Base-by-base conservation (phyloP, 305 asterid species). In the Andrographis paniculata region DNA sequence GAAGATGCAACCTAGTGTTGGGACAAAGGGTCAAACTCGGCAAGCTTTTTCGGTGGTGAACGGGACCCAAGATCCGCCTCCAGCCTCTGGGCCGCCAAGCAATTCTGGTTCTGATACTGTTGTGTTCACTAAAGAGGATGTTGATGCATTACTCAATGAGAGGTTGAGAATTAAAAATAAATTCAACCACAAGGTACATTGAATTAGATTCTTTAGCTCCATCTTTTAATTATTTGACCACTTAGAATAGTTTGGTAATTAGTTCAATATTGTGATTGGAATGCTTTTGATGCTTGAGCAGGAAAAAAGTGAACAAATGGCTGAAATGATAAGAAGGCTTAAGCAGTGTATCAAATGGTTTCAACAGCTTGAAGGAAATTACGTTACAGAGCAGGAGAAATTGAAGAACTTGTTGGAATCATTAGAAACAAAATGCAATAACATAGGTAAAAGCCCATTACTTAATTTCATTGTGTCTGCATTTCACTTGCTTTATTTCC, bases 281-380 rank as follows among this genome's bases (percentile, higher is more conserved):
- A 8, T 33, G 3, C 13, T 6, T 33, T 33, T 33, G 39, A 1
- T 11, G 39, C 14, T 6, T 33, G 39, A 5, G 14, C 66, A 92
- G 97, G 99, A 84, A 70, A 84, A 76, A 64, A 70, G 77, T 54
- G 95, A 81, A 11, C 80, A 66, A 60, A 77, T 78, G 95, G 40
- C 53, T 4, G 88, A 79, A 16, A 66, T 55, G 43, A 79, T 84
- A 41, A 80, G 67, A 70, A 76, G 84, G 70, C 93, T 87, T 8
- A 92, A 80, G 76, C 84, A 68, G 9, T 84, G 97, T 50, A 65
- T 87, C 41, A 82, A 56, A 70, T 84, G 97, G 97, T 82, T 84
- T 67, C 93, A 79, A 49, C 92, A 76, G 61, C 79, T 75, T 14
- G 95, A 92, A 65, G 93, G 65, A 42, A 72, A 70, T 53, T 68